A percentile compares a stretch with the other conserved stretches of the same genome.
Evolutionary conservation across 176 grass and related monocot species (phyloP).

Genomic region (Alopecurus myosuroides): DNA sequence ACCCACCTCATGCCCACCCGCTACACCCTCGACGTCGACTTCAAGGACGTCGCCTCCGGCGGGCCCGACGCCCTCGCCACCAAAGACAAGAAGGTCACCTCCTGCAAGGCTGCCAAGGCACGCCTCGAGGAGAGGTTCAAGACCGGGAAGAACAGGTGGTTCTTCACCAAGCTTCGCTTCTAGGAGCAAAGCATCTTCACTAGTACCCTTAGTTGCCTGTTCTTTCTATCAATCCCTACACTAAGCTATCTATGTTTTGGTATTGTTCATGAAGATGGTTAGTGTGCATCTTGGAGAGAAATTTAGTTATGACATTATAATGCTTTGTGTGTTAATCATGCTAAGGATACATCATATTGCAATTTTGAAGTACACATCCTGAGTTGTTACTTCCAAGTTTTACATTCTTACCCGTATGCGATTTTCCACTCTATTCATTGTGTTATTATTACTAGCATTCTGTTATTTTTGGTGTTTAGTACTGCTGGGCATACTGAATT

Average conservation of each 20-base stretch:
- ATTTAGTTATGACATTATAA: background rate
- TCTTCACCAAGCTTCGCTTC: constrained; percentile 64
- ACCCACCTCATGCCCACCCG: constrained; percentile 58
- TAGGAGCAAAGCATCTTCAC: background rate
- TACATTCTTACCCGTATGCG: background rate
- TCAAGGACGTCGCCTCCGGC: constrained; percentile 42
- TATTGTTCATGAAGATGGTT: constrained; percentile 20
- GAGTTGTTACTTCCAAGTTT: background rate
- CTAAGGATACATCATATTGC: background rate
- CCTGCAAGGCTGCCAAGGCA: constrained; percentile 38
- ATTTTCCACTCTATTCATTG: background rate
- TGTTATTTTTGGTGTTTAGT: background rate
- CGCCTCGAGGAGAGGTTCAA: constrained; percentile 57
- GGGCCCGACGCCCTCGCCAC: constrained; percentile 26
- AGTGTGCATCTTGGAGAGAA: background rate
- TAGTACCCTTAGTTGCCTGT: background rate
- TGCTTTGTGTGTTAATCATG: constrained; percentile 1
- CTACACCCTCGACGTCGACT: constrained; percentile 48
- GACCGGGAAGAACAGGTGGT: constrained; percentile 58
- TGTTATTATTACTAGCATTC: background rate
- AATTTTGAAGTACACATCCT: background rate
- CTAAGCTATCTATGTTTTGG: background rate
- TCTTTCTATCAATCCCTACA: background rate
- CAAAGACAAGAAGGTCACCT: constrained; percentile 37
- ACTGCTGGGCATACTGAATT: background rate